Base-by-base conservation (phyloP, 352 stramenopile species). In the Albugo laibachii region DNA sequence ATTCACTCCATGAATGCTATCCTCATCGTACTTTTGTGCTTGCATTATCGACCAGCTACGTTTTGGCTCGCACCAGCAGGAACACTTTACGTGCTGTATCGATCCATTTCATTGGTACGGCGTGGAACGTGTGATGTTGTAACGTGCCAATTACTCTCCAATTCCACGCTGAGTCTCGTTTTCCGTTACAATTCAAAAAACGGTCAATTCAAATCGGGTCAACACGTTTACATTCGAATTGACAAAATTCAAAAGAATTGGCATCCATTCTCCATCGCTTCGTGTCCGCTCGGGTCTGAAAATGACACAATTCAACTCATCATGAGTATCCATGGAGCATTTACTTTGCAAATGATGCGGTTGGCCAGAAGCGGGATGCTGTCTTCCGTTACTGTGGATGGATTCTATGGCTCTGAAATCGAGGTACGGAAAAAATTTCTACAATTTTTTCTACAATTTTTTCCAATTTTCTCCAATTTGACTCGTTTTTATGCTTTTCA, bases 141-240 rank as follows among this genome's bases (percentile, higher is more conserved):
- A 6, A 75, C 64, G 3, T 48, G 52, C 2, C 57, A 53, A 20
- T 64, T 47, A 19, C 56, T 73, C 39, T 65, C 52, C 15, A 61
- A 75, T 42, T 59, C 65, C 24, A 49, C 78, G 36, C 52, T 84
- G 21, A 67, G 78, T 41, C 60, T 86, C 13, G 66, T 80, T 46
- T 41, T 84, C 35, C 54, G 58, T 27, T 53, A 40, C n/a, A 46
- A 41, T 0, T 40, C 13, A 5, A 45, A 31, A 0, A 13, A 19
- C 12, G 53, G 48, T 1, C 57, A 77, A 20, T 82, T 73, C 43
- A 39, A 61, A 10, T 62, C 71, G 0, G 71, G 69, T 0, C 74
- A 86, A 45, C 82, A 73, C 49, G 74, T 86, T 19, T 86, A 84
- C 56, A 58, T 84, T 48, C 70, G 77, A 43, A 58, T 80, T 35